These are phyloP conservation scores for Trichoderma koningii DNA, from an alignment of 2,329 filamentous ascomycete genomes.

Conservation along the genomic window DNA sequence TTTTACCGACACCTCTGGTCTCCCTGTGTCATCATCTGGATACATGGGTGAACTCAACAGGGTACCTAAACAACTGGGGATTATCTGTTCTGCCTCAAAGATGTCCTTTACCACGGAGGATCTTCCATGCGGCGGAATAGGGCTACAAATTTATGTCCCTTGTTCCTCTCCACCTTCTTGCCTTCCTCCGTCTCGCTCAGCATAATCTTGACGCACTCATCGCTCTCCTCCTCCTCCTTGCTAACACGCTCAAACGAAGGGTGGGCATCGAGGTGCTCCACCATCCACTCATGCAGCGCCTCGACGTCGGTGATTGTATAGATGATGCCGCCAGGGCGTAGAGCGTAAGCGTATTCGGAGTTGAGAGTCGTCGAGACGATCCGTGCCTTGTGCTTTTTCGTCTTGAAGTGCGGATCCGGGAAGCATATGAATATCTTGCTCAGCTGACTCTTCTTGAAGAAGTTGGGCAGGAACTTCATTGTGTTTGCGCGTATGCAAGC, in stretches of 20 bases:
- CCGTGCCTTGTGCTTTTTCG: slow-evolving; percentile 92
- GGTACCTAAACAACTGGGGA: background rate
- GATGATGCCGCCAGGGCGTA: slow-evolving; percentile 79
- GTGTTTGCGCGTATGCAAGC: slow-evolving; percentile 88
- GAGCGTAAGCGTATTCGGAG: slow-evolving; percentile 88
- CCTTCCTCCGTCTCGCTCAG: slow-evolving; percentile 88
- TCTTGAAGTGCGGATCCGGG: slow-evolving; percentile 97
- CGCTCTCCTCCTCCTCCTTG: slow-evolving; percentile 66
- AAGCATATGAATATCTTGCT: slow-evolving; percentile 97
- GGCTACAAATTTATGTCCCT: slow-evolving; percentile 87
- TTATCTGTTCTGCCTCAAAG: background rate
- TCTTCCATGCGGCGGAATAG: slow-evolving; percentile 80
- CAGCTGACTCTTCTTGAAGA: slow-evolving; percentile 80
- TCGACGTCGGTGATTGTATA: slow-evolving; percentile 99
- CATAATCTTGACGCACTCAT: slow-evolving; percentile 75
- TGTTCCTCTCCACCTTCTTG: slow-evolving; percentile 92
- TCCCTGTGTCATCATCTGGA: background rate
- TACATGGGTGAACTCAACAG: background rate
- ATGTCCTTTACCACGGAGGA: slow-evolving; percentile 66
- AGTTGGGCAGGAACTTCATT: slow-evolving; percentile 99
- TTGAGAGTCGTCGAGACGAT: slow-evolving; percentile 89
- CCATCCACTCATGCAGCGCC: slow-evolving; percentile 92
- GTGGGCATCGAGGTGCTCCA: slow-evolving; percentile 77
- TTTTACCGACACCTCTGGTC: background rate
- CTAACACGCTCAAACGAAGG: slow-evolving; percentile 75